Percentiles rank a stretch among this genome's conserved stretches.
Evolutionary conservation across 805 yeast genomes (phyloP).

Genomic region (Debaryomyces castellii): DNA sequence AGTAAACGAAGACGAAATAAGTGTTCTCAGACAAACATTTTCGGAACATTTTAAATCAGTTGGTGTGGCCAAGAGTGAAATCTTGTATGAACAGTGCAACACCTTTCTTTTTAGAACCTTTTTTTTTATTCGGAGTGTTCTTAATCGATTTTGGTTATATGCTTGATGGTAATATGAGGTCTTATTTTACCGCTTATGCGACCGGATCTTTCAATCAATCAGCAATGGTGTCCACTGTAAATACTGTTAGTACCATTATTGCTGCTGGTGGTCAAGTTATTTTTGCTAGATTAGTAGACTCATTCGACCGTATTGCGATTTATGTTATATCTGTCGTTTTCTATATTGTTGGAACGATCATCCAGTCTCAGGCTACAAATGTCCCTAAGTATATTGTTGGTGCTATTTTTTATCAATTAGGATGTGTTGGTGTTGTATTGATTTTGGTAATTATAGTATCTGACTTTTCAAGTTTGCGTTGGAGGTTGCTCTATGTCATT

Average conservation of each 20-base stretch:
- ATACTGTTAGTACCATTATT: conserved; percentile 25
- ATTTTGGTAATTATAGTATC: conserved; percentile 14
- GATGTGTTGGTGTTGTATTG: conserved; percentile 15
- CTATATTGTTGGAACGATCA: conserved; percentile 27
- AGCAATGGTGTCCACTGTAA: conserved; percentile 24
- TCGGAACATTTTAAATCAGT: neutral
- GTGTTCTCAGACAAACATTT: neutral
- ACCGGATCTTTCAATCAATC: conserved; percentile 22
- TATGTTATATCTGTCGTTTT: conserved; percentile 20
- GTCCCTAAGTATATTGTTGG: conserved; percentile 29
- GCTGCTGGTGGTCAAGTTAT: conserved; percentile 31
- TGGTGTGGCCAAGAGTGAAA: conserved; percentile 4
- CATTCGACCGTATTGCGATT: conserved; percentile 26
- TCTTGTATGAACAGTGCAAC: conserved; percentile 3
- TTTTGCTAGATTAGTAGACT: conserved; percentile 27
- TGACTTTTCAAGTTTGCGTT: conserved; percentile 16
- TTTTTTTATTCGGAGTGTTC: conserved; percentile 10
- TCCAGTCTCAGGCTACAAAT: conserved; percentile 28
- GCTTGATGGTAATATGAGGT: conserved; percentile 23
- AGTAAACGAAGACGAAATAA: neutral
- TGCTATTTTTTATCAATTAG: conserved; percentile 22
- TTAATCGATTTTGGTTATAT: conserved; percentile 25
- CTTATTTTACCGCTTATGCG: conserved; percentile 21
- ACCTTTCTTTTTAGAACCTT: neutral
- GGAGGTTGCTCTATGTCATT: conserved; percentile 16